Base-by-base conservation (phyloP, 495 filamentous ascomycete species). In the Lasiosphaeria hispida region DNA sequence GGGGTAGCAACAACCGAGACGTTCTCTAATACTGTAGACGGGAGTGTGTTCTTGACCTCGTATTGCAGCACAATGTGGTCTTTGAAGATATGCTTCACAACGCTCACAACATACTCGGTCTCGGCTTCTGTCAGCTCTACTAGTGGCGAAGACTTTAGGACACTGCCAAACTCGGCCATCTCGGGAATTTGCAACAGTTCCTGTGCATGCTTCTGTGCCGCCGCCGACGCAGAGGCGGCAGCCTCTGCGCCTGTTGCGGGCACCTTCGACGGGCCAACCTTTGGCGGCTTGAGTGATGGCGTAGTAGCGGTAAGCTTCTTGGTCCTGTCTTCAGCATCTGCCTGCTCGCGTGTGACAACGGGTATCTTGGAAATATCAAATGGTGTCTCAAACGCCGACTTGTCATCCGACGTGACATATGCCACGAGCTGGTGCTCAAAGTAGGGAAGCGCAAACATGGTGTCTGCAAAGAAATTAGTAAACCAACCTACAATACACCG, bases 401-500 rank as follows among this genome's bases (percentile, higher is more conserved):
- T 90, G 59, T 89, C 86, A 48, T 88, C 86, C 17, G 92, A 91
- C 7, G 91, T 97, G 65, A 98, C 93, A 70, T 98, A 98, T 86
- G 96, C 90, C 67, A 97, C 91, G 17, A 98, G 86, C 65, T 97
- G 93, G 63, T 97, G 93, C 75, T 98, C 94, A 49, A 98, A 96
- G 35, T 88, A 89, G 18, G 92, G 88, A n/a, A 97, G 82, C 40
- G 92, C 95, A 67, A 90, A 98, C 83, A 96, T 94, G 53, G 80
- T 85, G 66, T 90, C 87, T 86, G 68, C 37, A 40, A 0, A 38
- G 34, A 6, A 6, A 56, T 75, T 59, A 73, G 70, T 38, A 2
- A 72, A 77, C 51, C 76, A 73, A 76, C 62, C 0, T 18, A 17
- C 4, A 33, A n/a, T 30, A 8, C 15, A 38, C 10, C 41, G 59